Conservation (phyloP, 306 rosid species). For the Dicorynia guianensis region DNA sequence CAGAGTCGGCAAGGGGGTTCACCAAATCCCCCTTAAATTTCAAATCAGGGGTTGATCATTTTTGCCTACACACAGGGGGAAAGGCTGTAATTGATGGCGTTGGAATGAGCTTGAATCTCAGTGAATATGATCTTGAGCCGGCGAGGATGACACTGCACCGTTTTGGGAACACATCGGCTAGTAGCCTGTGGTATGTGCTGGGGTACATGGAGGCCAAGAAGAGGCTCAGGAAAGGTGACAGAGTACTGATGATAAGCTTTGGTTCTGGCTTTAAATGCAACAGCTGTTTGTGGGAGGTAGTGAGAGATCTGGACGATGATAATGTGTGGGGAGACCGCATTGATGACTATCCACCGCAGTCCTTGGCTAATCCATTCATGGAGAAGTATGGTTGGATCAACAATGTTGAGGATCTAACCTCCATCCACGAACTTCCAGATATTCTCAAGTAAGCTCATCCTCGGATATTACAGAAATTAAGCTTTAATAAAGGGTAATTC, state of each 20-base stretch:
- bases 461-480: not conserved
- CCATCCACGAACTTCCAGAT: conserved; percentile 47
- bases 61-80: conserved; percentile 89
- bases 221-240: conserved; percentile 72
- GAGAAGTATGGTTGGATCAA: conserved; percentile 86
- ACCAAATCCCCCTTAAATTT: conserved; percentile 60
- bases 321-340: conserved; percentile 87
- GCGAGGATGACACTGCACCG: conserved; percentile 94
- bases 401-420: conserved; percentile 57
- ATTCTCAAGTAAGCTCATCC: conserved; percentile 15
- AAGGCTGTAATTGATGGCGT: conserved; percentile 91
- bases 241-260: conserved; percentile 85
- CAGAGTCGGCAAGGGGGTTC: not conserved
- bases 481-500: not conserved
- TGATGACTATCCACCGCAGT: conserved; percentile 70
- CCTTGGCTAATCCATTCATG: conserved; percentile 80
- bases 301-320: conserved; percentile 58
- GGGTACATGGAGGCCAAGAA: conserved; percentile 94
- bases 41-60: conserved; percentile 77
- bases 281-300: conserved; percentile 85
- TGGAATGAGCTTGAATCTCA: conserved; percentile 66
- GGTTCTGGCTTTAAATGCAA: conserved; percentile 97
- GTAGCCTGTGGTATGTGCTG: conserved; percentile 88
- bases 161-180: conserved; percentile 88
- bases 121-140: conserved; percentile 77